Evolutionary conservation across 805 yeast species (phyloP), one percentile per base, ranked within the genome.

Genomic region (Cyberlindnera euphorbiiphila): DNA sequence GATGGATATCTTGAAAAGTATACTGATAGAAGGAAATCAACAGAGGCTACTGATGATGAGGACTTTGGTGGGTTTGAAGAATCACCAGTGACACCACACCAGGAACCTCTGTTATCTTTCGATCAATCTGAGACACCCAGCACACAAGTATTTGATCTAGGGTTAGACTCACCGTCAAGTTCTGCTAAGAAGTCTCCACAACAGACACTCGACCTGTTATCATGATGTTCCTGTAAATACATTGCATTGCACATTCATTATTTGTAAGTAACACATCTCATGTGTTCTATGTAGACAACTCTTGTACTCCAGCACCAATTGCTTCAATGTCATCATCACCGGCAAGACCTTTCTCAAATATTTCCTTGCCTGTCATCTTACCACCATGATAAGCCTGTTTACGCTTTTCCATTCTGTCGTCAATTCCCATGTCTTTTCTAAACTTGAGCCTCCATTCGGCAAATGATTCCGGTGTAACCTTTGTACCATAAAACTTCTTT

Each of bases 261-360:
- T 21, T 9, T 21, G 11, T 21, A 21, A 11, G 24, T 29, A 22
- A 29, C 6, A 9, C 22, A 4, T n/a, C n/a, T n/a, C n/a, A n/a
- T n/a, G n/a, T n/a, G n/a, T n/a, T n/a, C n/a, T 31, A 46, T 14
- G 42, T 37, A 31, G 35, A n/a, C 22, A 42, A n/a, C 9, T 30
- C 47, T 17, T 45, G 48, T 14, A 50, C 40, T 13, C 43, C 57
- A 9, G 47, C 50, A 17, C 42, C 51, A 20, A 58, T 65, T 4
- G 57, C 74, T 6, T 68, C 76, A 11, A 64, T 71, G 29, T 76
- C 89, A 17, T 66, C 79, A 24, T 75, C 81, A 36, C 80, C 81
- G 28, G 84, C 95, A 50, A 93, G 72, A 30, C 98, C 98, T 53
- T 72, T 72, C 56, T 88, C 98, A 56, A 91, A 91, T 43, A 93